Conservation (phyloP, 2,329 filamentous ascomycete species). For the Pseudopithomyces chartarum region DNA sequence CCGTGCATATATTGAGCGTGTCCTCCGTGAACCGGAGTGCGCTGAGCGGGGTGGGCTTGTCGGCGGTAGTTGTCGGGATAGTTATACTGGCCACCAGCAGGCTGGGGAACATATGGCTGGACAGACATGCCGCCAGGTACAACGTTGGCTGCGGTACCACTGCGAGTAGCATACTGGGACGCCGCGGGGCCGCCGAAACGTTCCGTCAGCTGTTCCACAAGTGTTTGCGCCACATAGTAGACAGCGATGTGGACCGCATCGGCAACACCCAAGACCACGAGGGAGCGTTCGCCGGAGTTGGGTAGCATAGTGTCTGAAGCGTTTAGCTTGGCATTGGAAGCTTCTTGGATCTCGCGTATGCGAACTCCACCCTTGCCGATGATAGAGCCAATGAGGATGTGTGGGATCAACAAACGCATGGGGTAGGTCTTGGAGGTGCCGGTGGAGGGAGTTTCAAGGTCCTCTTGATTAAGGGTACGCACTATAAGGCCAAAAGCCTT, state of each 20-base stretch:
- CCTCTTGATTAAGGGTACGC: slow-evolving; percentile 96
- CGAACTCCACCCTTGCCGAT: slow-evolving; percentile 96
- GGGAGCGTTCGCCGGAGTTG: slow-evolving; percentile 93
- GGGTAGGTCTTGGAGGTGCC: slow-evolving; percentile 97
- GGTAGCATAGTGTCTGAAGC: slow-evolving; percentile 94
- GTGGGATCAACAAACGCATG: slow-evolving; percentile 90
- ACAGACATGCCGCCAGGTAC: slow-evolving; percentile 98
- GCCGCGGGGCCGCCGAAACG: slow-evolving; percentile 94
- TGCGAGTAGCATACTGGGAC: slow-evolving; percentile 96
- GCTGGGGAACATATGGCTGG: slow-evolving; percentile 94
- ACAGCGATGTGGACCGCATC: slow-evolving; percentile 99
- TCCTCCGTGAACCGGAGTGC: slow-evolving; percentile 76
- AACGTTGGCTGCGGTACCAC: slow-evolving; percentile 88
- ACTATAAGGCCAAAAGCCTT: slow-evolving; percentile 99
- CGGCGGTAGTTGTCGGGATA: slow-evolving; percentile 85
- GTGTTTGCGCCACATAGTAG: slow-evolving; percentile 97
- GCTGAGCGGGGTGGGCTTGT: slow-evolving; percentile 67
- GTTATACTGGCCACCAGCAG: slow-evolving; percentile 89
- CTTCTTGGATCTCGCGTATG: slow-evolving; percentile 98
- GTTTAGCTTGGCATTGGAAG: slow-evolving; percentile 93
- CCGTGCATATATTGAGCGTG: slow-evolving; percentile 70
- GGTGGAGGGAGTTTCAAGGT: slow-evolving; percentile 83
- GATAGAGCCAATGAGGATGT: slow-evolving; percentile 97
- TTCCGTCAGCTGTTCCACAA: slow-evolving; percentile 95
- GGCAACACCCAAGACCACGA: slow-evolving; percentile 96